These are phyloP conservation scores for Fraxinus sp. DNA, from an alignment of 305 asterid genomes.

Conservation along the genomic window DNA sequence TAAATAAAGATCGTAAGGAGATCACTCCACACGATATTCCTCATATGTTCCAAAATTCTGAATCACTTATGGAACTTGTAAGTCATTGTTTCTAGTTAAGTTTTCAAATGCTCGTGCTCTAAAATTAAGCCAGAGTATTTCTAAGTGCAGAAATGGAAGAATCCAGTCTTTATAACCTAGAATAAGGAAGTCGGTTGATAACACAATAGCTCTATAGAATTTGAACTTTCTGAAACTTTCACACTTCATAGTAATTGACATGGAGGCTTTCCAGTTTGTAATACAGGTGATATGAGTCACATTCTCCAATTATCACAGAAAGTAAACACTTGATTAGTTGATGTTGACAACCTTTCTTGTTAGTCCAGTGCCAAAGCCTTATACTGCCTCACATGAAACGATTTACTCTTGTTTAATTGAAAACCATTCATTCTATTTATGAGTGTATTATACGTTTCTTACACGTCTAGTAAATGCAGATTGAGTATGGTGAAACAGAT, in stretches of 20 bases:
- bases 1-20: conserved; percentile 82
- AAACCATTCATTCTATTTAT: conserved; percentile 15
- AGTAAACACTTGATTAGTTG: conserved; percentile 12
- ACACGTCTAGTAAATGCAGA: conserved; percentile 49
- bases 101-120: conserved; percentile 11
- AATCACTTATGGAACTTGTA: conserved; percentile 79
- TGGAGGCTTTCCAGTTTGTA: neutral
- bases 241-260: neutral
- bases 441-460: conserved; percentile 24
- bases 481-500: conserved; percentile 93
- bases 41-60: conserved; percentile 74
- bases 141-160: neutral
- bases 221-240: neutral
- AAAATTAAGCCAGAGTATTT: neutral
- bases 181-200: conserved; percentile 1
- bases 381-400: conserved; percentile 1
- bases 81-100: conserved; percentile 29
- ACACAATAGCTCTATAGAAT: conserved; percentile 6
- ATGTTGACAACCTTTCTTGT: conserved; percentile 3
- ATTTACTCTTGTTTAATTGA: neutral
- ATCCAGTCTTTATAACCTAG: neutral
- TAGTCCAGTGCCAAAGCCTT: conserved; percentile 1
- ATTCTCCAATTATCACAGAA: conserved; percentile 14
- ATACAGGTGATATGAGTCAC: conserved; percentile 3
- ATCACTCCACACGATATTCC: conserved; percentile 81